Conservation (phyloP, 345 rosid species). For the Litchi chinensis region DNA sequence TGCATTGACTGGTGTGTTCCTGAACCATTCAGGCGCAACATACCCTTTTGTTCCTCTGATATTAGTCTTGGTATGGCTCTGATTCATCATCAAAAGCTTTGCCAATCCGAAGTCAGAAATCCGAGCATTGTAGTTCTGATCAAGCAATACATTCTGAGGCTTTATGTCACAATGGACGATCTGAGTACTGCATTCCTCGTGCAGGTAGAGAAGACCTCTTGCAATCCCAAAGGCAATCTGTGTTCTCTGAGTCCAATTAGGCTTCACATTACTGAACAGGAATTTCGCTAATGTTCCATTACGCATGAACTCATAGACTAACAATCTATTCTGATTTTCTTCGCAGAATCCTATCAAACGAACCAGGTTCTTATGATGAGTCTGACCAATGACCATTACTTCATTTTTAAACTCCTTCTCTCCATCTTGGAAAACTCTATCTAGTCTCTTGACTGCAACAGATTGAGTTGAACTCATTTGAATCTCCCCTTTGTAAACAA, state of each 20-base stretch:
- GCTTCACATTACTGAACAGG: constrained; percentile 39
- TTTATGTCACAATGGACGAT: constrained; percentile 63
- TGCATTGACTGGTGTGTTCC: constrained; percentile 46
- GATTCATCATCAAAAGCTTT: constrained; percentile 47
- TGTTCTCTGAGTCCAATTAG: constrained; percentile 41
- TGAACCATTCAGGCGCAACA: constrained; percentile 62
- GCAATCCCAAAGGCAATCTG: constrained; percentile 47
- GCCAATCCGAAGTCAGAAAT: constrained; percentile 61
- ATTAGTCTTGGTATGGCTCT: constrained; percentile 49
- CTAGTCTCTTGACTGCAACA: constrained; percentile 44
- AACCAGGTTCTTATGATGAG: constrained; percentile 52
- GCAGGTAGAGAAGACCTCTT: constrained; percentile 55
- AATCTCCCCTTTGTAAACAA: constrained; percentile 33
- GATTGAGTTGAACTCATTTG: background rate
- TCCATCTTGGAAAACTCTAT: constrained; percentile 34
- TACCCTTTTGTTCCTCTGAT: constrained; percentile 61
- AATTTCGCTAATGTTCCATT: constrained; percentile 46
- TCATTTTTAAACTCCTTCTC: constrained; percentile 53
- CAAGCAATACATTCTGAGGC: constrained; percentile 59
- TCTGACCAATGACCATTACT: constrained; percentile 45
- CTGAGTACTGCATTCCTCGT: constrained; percentile 59
- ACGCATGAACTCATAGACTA: constrained; percentile 50
- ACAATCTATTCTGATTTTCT: constrained; percentile 41
- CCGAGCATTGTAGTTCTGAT: constrained; percentile 40
- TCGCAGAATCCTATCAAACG: constrained; percentile 46